phyloP scores from a whole-genome alignment of 371 early-diverging fungal species.

The Haplosporangium sp. region DNA sequence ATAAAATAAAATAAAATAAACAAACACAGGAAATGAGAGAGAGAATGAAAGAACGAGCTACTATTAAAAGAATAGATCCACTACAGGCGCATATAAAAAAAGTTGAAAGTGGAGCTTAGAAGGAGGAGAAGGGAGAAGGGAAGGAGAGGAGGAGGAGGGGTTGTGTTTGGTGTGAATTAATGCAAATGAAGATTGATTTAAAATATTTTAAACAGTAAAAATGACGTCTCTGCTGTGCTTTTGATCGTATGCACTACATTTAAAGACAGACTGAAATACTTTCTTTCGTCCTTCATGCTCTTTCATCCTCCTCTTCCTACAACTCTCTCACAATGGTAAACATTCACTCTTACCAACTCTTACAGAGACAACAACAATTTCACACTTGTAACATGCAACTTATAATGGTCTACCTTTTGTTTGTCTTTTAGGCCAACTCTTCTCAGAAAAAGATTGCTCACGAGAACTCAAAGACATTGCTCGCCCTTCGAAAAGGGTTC shows the following conservation, averaged over 20 bases:
- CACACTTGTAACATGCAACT: neutral
- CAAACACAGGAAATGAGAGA: too few relatives aligned
- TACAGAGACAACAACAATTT: too few relatives aligned
- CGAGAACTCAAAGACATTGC: slow-evolving; percentile 71
- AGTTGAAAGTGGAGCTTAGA: neutral
- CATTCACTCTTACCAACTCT: neutral
- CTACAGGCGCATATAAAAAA: neutral
- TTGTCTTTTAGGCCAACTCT: slow-evolving; percentile 74
- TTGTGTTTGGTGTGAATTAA: neutral
- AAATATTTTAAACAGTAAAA: neutral
- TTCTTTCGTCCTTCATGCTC: neutral
- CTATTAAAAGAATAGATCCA: neutral
- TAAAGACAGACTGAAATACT: neutral
- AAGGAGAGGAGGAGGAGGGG: neutral
- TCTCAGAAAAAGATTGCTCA: slow-evolving; percentile 82
- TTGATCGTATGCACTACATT: slow-evolving; percentile 17
- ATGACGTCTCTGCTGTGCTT: neutral
- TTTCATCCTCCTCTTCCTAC: neutral
- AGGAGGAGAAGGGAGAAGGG: neutral
- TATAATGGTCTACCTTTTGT: neutral
- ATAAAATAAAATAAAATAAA: neutral
- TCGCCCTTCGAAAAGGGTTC: slow-evolving; percentile 70
- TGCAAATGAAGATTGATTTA: neutral
- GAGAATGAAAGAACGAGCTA: neutral
- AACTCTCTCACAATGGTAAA: neutral